Conservation (phyloP, 2,329 filamentous ascomycete genomes). For the Teratosphaeriaceae sp. region DNA sequence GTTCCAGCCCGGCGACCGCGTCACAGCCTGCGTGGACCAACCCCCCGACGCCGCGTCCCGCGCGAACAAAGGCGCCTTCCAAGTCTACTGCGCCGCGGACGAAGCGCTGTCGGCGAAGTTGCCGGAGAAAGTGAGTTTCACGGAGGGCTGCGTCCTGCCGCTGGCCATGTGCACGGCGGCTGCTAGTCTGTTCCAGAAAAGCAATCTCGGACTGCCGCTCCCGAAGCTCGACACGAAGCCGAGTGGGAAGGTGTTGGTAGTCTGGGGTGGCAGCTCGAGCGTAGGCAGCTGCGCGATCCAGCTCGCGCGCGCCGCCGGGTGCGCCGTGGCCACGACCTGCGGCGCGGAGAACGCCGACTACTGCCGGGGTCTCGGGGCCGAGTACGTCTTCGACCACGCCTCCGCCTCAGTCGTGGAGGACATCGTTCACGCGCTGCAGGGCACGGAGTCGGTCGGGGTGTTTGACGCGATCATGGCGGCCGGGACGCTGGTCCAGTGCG, state of each 20-base stretch:
- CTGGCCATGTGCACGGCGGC: slow-evolving; percentile 16
- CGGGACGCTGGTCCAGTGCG: slow-evolving; percentile 6
- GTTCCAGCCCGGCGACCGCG: slow-evolving; percentile 21
- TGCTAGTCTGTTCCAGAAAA: slow-evolving; percentile 12
- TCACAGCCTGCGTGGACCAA: slow-evolving; percentile 14
- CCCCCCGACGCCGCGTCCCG: slow-evolving; percentile 2
- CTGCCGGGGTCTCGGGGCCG: slow-evolving; percentile 40
- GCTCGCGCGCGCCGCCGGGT: slow-evolving; percentile 42
- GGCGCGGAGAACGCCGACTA: slow-evolving; percentile 34
- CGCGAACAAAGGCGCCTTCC: slow-evolving; percentile 13
- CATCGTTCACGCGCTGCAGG: slow-evolving; percentile 22
- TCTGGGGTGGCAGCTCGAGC: slow-evolving; percentile 50
- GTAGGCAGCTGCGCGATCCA: slow-evolving; percentile 49
- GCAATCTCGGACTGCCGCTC: slow-evolving; percentile 3
- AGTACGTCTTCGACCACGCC: slow-evolving; percentile 17
- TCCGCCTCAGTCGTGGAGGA: slow-evolving; percentile 20
- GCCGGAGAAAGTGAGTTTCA: slow-evolving; percentile 15
- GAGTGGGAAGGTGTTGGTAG: slow-evolving; percentile 33
- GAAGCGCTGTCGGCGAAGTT: slow-evolving; percentile 9
- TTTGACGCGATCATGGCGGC: slow-evolving; percentile 9
- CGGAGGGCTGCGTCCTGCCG: slow-evolving; percentile 17
- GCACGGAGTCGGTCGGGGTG: slow-evolving; percentile 15
- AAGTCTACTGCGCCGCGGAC: slow-evolving; percentile 13
- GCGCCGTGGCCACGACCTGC: slow-evolving; percentile 33
- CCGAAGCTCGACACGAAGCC: slow-evolving; percentile 6